Percentiles rank a stretch among this genome's conserved stretches.
phyloP scores from a whole-genome alignment of 148 eudicot species.

The Vaccinium darrowii region DNA sequence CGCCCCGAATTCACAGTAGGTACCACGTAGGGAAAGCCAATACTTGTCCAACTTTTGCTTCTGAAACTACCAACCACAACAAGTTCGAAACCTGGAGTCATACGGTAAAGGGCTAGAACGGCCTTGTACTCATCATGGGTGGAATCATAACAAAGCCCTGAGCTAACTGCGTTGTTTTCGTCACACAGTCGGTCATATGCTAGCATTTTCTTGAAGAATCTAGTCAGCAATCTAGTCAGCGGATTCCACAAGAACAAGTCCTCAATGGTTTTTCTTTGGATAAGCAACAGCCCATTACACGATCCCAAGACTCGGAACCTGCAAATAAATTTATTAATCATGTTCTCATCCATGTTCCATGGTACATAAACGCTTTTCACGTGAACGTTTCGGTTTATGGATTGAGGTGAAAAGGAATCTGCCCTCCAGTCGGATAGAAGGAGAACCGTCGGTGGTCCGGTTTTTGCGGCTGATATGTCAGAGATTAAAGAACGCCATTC shows the following conservation, averaged over 20 bases:
- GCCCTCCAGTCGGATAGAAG: not conserved
- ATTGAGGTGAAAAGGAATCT: no score
- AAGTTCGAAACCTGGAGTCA: not conserved
- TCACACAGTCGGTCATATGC: not conserved
- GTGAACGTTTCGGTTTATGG: not conserved
- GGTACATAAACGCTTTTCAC: not conserved
- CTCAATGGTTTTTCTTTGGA: not conserved
- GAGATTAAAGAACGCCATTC: not conserved
- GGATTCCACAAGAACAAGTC: constrained; percentile 4
- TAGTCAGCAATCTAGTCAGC: not conserved
- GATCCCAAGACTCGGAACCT: not conserved
- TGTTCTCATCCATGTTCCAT: not conserved
- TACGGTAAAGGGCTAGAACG: not conserved
- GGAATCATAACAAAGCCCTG: not conserved
- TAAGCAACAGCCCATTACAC: not conserved
- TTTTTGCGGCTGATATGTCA: not conserved
- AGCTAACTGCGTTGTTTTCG: not conserved
- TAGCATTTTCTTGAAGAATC: not conserved
- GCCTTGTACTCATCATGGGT: not conserved
- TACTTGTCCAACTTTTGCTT: not conserved
- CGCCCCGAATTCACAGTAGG: not conserved
- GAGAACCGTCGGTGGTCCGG: not conserved
- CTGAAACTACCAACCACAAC: not conserved
- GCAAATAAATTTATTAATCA: no score
- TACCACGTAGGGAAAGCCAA: not conserved